Evolutionary conservation across 2,329 filamentous ascomycete genomes (phyloP).

Genomic region (Dissoconium aciculare): DNA sequence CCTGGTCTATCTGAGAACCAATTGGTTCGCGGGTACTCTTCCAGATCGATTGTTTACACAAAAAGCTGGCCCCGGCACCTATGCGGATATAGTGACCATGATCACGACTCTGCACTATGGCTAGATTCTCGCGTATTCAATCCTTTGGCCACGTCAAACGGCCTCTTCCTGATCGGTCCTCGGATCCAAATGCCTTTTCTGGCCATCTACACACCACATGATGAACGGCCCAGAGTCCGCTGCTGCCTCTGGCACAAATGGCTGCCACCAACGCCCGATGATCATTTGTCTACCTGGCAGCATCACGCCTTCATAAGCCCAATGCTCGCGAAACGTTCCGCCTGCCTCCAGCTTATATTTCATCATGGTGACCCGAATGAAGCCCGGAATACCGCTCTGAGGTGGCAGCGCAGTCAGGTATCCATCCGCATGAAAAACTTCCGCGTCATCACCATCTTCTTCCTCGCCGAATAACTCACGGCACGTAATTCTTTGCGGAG

Average conservation of each 20-base stretch:
- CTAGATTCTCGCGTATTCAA: too few relatives aligned
- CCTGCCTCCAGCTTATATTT: constrained; percentile 30
- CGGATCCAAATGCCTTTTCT: constrained; percentile 1
- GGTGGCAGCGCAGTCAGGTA: constrained; percentile 36
- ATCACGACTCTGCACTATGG: too few relatives aligned
- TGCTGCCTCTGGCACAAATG: constrained; percentile 15
- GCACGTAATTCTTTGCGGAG: too few relatives aligned
- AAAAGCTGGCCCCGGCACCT: too few relatives aligned
- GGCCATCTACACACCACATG: constrained; percentile 28
- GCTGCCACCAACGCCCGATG: constrained; percentile 34
- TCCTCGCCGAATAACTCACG: constrained; percentile 29
- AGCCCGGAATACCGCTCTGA: constrained; percentile 37
- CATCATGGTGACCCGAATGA: constrained; percentile 41
- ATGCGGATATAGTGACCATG: too few relatives aligned
- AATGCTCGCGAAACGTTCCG: constrained; percentile 23
- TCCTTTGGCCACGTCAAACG: too few relatives aligned
- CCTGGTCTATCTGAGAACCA: too few relatives aligned
- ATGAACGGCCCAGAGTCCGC: constrained; percentile 29
- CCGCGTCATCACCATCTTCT: constrained; percentile 26
- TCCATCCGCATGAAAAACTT: constrained; percentile 26
- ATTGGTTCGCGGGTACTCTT: too few relatives aligned
- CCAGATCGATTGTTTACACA: too few relatives aligned
- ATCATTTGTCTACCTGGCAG: constrained; percentile 34
- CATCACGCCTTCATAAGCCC: constrained; percentile 36
- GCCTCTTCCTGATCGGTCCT: too few relatives aligned